Conservation (phyloP, 306 rosid genomes). For the Macrotyloma uniflorum region DNA sequence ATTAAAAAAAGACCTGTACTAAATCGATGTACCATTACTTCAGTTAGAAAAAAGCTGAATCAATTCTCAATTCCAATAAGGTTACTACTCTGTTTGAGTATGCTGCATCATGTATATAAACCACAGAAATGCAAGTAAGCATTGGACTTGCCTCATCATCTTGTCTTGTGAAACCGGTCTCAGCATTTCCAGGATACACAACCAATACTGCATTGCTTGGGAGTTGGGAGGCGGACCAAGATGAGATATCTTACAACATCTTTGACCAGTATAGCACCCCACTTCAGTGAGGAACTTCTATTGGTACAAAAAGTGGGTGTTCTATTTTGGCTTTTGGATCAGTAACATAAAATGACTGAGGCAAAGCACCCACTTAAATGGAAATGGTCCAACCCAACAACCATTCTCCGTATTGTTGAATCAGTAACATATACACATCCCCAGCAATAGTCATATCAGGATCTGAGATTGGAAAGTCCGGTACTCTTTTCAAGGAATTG, state of each 20-base stretch:
- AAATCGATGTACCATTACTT: slow-evolving; percentile 39
- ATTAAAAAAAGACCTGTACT: slow-evolving; percentile 33
- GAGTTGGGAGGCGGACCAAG: slow-evolving; percentile 34
- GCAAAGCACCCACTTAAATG: slow-evolving; percentile 33
- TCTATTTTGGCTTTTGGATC: slow-evolving; percentile 35
- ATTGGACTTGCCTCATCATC: slow-evolving; percentile 39
- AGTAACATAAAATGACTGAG: slow-evolving; percentile 33
- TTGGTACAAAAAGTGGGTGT: slow-evolving; percentile 40
- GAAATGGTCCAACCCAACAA: slow-evolving; percentile 41
- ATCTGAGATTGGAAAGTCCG: slow-evolving; percentile 40
- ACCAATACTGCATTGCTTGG: slow-evolving; percentile 38
- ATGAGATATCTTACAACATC: slow-evolving; percentile 40
- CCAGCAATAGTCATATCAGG: slow-evolving; percentile 47
- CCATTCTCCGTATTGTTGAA: slow-evolving; percentile 41
- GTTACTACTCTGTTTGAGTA: slow-evolving; percentile 38
- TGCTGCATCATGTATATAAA: slow-evolving; percentile 37
- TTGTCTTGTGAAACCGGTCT: slow-evolving; percentile 31
- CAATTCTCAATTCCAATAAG: slow-evolving; percentile 41
- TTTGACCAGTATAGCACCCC: slow-evolving; percentile 38
- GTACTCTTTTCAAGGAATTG: slow-evolving; percentile 68
- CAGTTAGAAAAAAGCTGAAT: slow-evolving; percentile 37
- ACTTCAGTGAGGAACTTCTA: slow-evolving; percentile 37
- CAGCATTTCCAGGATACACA: slow-evolving; percentile 44
- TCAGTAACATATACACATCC: slow-evolving; percentile 50
- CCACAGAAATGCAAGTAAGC: slow-evolving; percentile 38